Evolutionary conservation across 805 yeast genomes (phyloP).

Genomic region (Yarrowia yakushimensis): DNA sequence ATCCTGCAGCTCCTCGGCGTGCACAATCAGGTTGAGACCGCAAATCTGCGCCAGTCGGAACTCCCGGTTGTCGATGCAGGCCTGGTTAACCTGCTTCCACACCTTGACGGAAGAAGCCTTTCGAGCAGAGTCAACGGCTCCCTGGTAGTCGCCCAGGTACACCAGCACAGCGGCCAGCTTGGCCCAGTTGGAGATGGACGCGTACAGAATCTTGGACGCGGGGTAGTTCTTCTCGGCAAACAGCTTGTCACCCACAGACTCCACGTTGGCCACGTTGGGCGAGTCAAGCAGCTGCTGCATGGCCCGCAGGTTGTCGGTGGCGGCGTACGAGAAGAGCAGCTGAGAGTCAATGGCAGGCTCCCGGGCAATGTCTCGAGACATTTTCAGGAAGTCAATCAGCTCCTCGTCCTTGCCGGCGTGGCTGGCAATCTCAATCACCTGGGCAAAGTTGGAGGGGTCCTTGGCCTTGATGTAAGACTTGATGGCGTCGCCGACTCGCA

Average conservation of each 20-base stretch:
- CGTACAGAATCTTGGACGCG: constrained; percentile 86
- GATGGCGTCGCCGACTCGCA: constrained; percentile 87
- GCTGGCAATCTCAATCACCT: constrained; percentile 91
- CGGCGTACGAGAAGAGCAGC: constrained; percentile 80
- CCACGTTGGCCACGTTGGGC: constrained; percentile 90
- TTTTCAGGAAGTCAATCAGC: constrained; percentile 73
- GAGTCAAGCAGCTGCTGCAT: constrained; percentile 81
- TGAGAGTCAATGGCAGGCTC: constrained; percentile 94
- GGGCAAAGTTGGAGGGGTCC: constrained; percentile 84
- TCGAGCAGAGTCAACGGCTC: constrained; percentile 98
- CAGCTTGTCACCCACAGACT: constrained; percentile 86
- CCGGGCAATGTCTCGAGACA: constrained; percentile 89
- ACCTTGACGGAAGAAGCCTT: constrained; percentile 91
- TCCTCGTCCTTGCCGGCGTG: constrained; percentile 97
- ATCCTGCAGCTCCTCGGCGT: constrained; percentile 94
- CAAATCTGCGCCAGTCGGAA: constrained; percentile 97
- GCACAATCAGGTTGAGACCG: constrained; percentile 94
- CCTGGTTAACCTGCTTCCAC: constrained; percentile 97
- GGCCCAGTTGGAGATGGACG: constrained; percentile 87
- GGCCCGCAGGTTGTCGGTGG: constrained; percentile 67
- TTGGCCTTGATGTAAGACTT: constrained; percentile 87
- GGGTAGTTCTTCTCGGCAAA: constrained; percentile 77
- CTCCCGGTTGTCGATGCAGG: constrained; percentile 92
- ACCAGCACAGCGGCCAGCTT: constrained; percentile 96
- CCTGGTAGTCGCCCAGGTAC: constrained; percentile 84